Base-by-base conservation (phyloP, 768 basidiomycete genomes). In the Roridomyces roridus region DNA sequence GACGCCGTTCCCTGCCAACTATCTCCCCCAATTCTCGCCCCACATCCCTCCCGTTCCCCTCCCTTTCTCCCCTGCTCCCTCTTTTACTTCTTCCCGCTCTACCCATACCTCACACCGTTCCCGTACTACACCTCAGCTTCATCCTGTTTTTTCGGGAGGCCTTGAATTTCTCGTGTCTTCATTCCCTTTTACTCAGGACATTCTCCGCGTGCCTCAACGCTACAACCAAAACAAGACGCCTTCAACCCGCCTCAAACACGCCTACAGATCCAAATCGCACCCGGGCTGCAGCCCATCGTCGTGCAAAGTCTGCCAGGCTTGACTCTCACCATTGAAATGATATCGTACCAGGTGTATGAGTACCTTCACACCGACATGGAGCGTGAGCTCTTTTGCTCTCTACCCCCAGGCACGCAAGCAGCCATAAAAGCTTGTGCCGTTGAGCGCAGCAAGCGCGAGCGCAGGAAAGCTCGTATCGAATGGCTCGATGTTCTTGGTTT, bases 171-270 rank as follows among this genome's bases (percentile, higher is more conserved):
- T 29, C 29, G n/a, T 59, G 26, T 51, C 51, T 59, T 35, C 44
- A 46, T 39, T 25, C 31, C 48, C 52, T 43, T 58, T 55, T 17
- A 46, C n/a, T 58, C 31, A 36, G 29, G 47, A 44, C 20, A 21
- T 51, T 23, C 37, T 62, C n/a, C 10, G 60, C 44, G 60, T 62
- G 60, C 60, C 51, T 62, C 56, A 57, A 62, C 29, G 43, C 28
- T 55, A 57, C 26, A 28, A 44, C 11, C 15, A 34, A 21, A 23
- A 23, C 28, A 26, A 14, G 21, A 24, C 20, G 60, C 60, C 4
- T 62, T 62, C 24, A 2, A 0, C 6, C 56, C 60, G 15, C 21
- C 15, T 25, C 56, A 40, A 46, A 35, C 37, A n/a, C 14, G n/a
- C 43, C 49, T 62, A 5, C 24, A 57, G 44, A 46, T 62, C 39